Evolutionary conservation across 805 yeast species (phyloP), one percentile per base, ranked within the genome.

Genomic region (Tetrapisispora taiwanensis): DNA sequence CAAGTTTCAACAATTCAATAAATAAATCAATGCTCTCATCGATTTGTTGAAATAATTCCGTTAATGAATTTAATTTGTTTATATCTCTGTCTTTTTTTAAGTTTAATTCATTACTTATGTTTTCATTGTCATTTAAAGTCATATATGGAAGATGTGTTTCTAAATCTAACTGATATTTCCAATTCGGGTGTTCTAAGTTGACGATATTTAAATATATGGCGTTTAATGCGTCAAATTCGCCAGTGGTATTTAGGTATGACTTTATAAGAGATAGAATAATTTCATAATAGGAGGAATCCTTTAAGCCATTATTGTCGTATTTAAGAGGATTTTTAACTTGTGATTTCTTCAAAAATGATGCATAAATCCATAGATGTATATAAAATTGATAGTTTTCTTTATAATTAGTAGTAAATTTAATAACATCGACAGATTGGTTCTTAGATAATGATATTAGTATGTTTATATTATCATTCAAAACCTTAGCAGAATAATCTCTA

Each of bases 401-500:
- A 18, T 48, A 50, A 2, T 30, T 40, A 9, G 54, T 46, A 20
- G 76, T 43, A 12, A 54, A 62, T 15, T 49, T 48, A 8, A 72
- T 45, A 14, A 76, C 54, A 3, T 63, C 68, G 0, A 48, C 46
- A 1, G 67, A 58, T 0, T 69, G 50, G 37, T 70, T 71, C 52
- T 77, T 77, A 0, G 81, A 64, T 9, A 85, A 52, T 0, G 90
- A 78, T 0, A 82, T 59, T n/a, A 81, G 51, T 0, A 81, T 85
- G 58, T 82, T 82, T 19, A 84, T 66, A 4, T 70, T 67, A 57
- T 82, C 79, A 52, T 83, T 81, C 17, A 84, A 58, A 4, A 71
- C 69, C 17, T 69, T 66, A 41, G 76, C 82, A 7, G 66, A 43
- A 0, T 72, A 70, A 1, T 74, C 51, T 0, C 68, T 55, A 3